Evolutionary conservation across 768 basidiomycete species (phyloP).

Genomic region (Nidula microcarpa): DNA sequence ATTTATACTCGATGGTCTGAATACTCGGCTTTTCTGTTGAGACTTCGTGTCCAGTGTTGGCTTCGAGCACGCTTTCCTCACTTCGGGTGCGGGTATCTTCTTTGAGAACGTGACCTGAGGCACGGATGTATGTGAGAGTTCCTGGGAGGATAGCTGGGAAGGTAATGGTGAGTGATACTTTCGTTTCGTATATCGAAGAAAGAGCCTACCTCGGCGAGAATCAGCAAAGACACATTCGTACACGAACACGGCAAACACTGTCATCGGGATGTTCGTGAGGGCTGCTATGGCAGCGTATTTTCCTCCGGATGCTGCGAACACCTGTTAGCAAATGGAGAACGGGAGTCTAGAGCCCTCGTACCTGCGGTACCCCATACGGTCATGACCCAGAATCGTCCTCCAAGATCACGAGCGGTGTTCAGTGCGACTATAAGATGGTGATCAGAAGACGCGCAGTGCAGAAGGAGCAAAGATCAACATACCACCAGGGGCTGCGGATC

Average conservation of each 20-base stretch:
- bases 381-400: conserved; percentile 58
- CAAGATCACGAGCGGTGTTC: conserved; percentile 69
- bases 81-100: too few species aligned
- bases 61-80: too few species aligned
- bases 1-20: too few species aligned
- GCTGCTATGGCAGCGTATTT: conserved; percentile 60
- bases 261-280: conserved; percentile 65
- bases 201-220: conserved; percentile 50
- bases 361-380: conserved; percentile 55
- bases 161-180: too few species aligned
- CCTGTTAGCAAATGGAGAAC: not conserved
- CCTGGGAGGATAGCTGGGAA: too few species aligned
- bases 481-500: conserved; percentile 51
- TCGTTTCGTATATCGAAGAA: not conserved
- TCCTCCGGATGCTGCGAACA: conserved; percentile 41
- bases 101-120: too few species aligned
- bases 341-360: conserved; percentile 7
- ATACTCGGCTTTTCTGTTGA: too few species aligned
- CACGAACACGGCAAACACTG: conserved; percentile 45
- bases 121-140: too few species aligned
- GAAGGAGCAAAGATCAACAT: conserved; percentile 7
- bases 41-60: too few species aligned
- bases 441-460: too few species aligned
- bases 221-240: conserved; percentile 60
- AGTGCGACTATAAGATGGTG: conserved; percentile 40